phyloP scores from a whole-genome alignment of 2,329 filamentous ascomycete species.

The Venturia nashicola region DNA sequence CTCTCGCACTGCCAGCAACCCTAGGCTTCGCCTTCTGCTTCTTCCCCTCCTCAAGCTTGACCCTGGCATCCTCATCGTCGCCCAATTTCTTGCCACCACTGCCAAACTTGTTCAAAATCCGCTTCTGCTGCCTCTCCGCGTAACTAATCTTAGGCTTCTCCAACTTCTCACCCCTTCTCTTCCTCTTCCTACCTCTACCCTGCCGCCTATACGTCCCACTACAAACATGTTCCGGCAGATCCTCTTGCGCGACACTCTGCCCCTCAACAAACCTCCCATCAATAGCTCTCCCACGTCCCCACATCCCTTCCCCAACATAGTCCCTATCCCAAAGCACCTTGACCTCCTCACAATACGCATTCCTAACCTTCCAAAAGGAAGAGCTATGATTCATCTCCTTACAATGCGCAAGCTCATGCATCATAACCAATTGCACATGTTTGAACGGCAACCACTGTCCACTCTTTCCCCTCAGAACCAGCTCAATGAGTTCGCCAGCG shows the following conservation, averaged over 20 bases:
- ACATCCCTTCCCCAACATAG: conserved; percentile 74
- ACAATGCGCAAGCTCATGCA: conserved; percentile 81
- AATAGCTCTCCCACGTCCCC: conserved; percentile 59
- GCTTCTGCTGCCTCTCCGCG: conserved; percentile 59
- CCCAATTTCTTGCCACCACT: conserved; percentile 56
- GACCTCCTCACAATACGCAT: conserved; percentile 61
- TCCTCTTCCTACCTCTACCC: conserved; percentile 37
- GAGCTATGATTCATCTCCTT: conserved; percentile 84
- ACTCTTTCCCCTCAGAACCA: conserved; percentile 60
- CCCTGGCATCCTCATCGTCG: conserved; percentile 53
- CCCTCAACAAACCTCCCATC: conserved; percentile 27
- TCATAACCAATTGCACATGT: conserved; percentile 91
- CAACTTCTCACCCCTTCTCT: conserved; percentile 32
- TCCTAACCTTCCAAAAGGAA: conserved; percentile 69
- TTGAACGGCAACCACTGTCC: conserved; percentile 64
- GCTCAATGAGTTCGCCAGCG: conserved; percentile 72
- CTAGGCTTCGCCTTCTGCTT: conserved; percentile 52
- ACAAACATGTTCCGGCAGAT: conserved; percentile 59
- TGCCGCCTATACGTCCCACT: conserved; percentile 63
- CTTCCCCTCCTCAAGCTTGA: conserved; percentile 54
- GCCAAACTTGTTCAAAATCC: conserved; percentile 68
- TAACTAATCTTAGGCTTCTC: conserved; percentile 45
- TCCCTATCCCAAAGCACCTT: conserved; percentile 53
- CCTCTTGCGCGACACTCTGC: conserved; percentile 34
- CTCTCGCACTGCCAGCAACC: conserved; percentile 62